These are phyloP conservation scores for Forsythia viridissima DNA, from an alignment of 257 asterid species.

Conservation along the genomic window DNA sequence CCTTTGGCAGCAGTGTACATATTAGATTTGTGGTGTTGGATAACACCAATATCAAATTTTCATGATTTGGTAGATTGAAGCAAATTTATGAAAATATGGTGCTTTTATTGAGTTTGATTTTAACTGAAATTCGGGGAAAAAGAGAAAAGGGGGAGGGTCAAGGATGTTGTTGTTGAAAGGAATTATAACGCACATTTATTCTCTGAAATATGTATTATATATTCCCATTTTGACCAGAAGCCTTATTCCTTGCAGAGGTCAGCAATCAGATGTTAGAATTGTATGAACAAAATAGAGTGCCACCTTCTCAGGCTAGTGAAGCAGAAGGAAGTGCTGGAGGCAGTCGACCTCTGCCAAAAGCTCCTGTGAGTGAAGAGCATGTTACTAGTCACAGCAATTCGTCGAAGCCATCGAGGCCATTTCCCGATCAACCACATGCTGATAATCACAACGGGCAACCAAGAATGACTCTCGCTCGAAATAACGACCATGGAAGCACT, in stretches of 20 bases:
- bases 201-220: background rate
- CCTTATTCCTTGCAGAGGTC: constrained; percentile 26
- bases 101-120: constrained; percentile 13
- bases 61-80: constrained; percentile 10
- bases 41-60: constrained; percentile 13
- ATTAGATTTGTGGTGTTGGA: constrained; percentile 29
- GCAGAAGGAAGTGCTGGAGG: constrained; percentile 29
- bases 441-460: constrained; percentile 36
- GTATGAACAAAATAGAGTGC: constrained; percentile 31
- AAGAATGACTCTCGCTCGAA: constrained; percentile 27
- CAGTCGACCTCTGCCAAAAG: constrained; percentile 16
- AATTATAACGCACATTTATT: background rate
- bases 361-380: constrained; percentile 22
- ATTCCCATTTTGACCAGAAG: constrained; percentile 2
- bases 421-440: constrained; percentile 29
- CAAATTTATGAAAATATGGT: constrained; percentile 21
- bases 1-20: constrained; percentile 35
- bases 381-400: constrained; percentile 14
- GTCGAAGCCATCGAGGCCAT: constrained; percentile 4
- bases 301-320: constrained; percentile 31
- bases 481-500: constrained; percentile 33
- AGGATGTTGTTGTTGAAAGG: constrained; percentile 19
- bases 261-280: constrained; percentile 33
- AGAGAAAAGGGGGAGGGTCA: constrained; percentile 30
- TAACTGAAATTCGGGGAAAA: constrained; percentile 6